Percentiles rank a stretch among this genome's conserved stretches.
These are phyloP conservation scores for Lactarius quietus DNA, from an alignment of 768 basidiomycete genomes.

Conservation along the genomic window DNA sequence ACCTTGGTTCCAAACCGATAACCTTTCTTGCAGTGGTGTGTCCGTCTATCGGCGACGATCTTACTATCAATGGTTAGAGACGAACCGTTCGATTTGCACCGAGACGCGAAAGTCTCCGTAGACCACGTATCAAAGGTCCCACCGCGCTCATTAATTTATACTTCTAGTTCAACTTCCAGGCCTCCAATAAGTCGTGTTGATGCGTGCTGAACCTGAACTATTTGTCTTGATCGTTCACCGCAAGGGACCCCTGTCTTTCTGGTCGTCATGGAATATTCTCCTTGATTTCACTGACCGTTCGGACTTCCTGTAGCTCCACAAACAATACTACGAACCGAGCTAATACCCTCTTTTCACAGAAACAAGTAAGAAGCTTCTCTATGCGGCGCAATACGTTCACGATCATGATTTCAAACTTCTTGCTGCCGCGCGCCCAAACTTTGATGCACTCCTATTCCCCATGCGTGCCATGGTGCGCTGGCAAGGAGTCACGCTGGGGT, in stretches of 20 bases:
- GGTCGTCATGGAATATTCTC: constrained; percentile 5
- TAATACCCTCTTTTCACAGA: neutral
- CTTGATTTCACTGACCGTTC: constrained; percentile 6
- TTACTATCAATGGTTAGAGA: constrained; percentile 11
- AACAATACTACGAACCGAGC: constrained; percentile 17
- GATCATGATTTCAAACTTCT: constrained; percentile 3
- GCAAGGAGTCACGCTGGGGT: neutral
- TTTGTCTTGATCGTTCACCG: neutral
- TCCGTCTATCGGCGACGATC: neutral
- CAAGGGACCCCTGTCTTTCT: neutral
- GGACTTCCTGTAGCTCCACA: neutral
- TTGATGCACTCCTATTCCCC: neutral
- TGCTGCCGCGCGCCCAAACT: constrained; percentile 7
- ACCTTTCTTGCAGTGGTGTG: neutral
- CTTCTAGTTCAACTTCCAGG: neutral
- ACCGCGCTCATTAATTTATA: constrained; percentile 2
- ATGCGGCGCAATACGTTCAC: constrained; percentile 1
- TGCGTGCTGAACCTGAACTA: neutral
- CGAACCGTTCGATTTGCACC: constrained; percentile 2
- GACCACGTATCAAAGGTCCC: constrained; percentile 2
- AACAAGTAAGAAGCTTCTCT: neutral
- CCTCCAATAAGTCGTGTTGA: neutral
- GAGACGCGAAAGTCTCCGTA: neutral
- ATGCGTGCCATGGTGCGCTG: neutral
- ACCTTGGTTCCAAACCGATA: neutral